Evolutionary conservation across 495 filamentous ascomycete genomes (phyloP).

Genomic region (Penicillium psychrofluorescens): DNA sequence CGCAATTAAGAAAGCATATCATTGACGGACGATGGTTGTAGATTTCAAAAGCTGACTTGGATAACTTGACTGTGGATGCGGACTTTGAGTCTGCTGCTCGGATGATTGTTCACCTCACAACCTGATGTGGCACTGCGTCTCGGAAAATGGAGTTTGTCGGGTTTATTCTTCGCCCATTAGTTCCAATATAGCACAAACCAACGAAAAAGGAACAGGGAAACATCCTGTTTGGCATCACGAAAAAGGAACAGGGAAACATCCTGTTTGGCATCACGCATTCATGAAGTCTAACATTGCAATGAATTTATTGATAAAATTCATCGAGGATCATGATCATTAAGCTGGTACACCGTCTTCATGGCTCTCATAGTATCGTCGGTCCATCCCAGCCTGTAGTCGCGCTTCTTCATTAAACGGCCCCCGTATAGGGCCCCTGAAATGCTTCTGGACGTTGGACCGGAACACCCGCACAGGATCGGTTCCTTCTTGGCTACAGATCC

Average conservation of each 20-base stretch:
- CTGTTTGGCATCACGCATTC: too few relatives aligned
- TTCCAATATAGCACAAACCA: too few relatives aligned
- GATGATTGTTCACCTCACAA: background rate
- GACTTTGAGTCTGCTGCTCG: background rate
- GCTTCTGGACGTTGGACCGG: conserved; percentile 38
- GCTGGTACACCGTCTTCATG: too few relatives aligned
- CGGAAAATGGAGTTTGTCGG: too few relatives aligned
- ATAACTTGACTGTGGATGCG: background rate
- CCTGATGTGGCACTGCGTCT: background rate
- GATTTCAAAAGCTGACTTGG: background rate
- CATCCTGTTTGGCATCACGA: too few relatives aligned
- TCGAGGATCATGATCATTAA: too few relatives aligned
- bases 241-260: too few relatives aligned
- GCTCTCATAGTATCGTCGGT: conserved; percentile 37
- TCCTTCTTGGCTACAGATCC: conserved; percentile 44
- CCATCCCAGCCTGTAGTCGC: conserved; percentile 42
- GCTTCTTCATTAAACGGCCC: conserved; percentile 46
- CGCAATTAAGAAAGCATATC: background rate
- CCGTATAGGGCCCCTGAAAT: conserved; percentile 38
- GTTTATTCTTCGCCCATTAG: too few relatives aligned
- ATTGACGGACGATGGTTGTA: background rate
- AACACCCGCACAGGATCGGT: conserved; percentile 46
- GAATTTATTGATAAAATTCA: too few relatives aligned
- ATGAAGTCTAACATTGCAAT: too few relatives aligned
- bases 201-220: too few relatives aligned